Conservation (phyloP, 192 early-diverging fungal genomes). For the Coemansia sp. region DNA sequence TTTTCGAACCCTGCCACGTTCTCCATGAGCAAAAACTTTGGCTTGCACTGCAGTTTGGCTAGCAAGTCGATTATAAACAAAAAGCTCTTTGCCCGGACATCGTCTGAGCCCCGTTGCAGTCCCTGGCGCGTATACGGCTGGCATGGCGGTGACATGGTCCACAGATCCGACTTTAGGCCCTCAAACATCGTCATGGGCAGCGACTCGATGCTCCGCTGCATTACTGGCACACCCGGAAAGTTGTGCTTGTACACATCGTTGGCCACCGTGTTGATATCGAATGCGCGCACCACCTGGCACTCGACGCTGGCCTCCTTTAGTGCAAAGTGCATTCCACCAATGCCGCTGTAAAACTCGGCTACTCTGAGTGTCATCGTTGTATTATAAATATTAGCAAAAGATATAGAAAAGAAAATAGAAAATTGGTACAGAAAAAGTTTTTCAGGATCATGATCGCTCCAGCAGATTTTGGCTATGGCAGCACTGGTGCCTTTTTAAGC, state of each 20-base stretch:
- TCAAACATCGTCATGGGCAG: slow-evolving; percentile 62
- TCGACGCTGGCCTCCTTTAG: slow-evolving; percentile 62
- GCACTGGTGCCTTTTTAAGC: slow-evolving; percentile 27
- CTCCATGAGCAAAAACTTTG: slow-evolving; percentile 70
- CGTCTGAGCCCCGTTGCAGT: slow-evolving; percentile 67
- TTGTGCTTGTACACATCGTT: slow-evolving; percentile 76
- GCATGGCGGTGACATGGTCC: slow-evolving; percentile 82
- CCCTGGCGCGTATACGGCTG: slow-evolving; percentile 80
- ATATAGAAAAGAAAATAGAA: not conserved
- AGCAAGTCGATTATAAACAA: slow-evolving; percentile 70
- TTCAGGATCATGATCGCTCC: not conserved
- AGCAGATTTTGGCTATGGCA: slow-evolving; percentile 5
- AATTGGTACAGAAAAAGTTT: slow-evolving; percentile 7
- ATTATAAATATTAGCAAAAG: not conserved
- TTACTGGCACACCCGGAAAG: slow-evolving; percentile 52
- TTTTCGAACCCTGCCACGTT: slow-evolving; percentile 82
- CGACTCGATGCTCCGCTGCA: slow-evolving; percentile 65
- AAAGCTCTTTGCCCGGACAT: slow-evolving; percentile 72
- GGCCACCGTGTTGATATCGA: slow-evolving; percentile 92
- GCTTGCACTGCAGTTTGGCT: slow-evolving; percentile 55
- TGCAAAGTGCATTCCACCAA: slow-evolving; percentile 73
- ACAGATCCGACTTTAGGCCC: slow-evolving; percentile 65
- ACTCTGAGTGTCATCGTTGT: slow-evolving; percentile 33
- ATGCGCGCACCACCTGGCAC: slow-evolving; percentile 75
- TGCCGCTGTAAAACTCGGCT: slow-evolving; percentile 59